A percentile compares a stretch with the other conserved stretches of the same genome.
Conservation (phyloP, 306 rosid species). For the Hippophae tibetana region DNA sequence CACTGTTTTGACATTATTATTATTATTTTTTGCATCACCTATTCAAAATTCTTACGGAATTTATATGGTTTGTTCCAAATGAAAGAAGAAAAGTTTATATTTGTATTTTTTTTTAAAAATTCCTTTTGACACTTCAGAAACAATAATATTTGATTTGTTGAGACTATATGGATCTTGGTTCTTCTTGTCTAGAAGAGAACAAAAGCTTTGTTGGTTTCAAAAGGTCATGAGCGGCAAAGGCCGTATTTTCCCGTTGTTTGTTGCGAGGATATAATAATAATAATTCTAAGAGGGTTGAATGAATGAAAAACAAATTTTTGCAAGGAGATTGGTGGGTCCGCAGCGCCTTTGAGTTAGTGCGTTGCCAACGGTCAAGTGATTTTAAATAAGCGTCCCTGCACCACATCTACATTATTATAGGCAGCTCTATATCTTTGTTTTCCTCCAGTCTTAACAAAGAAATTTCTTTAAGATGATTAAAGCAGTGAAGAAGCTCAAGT, state of each 20-base stretch:
- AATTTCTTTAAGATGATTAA: conserved; percentile 27
- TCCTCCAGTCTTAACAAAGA: neutral
- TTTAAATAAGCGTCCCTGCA: conserved; percentile 9
- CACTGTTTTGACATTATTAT: neutral
- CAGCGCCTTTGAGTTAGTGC: conserved; percentile 1
- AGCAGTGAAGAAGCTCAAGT: conserved; percentile 51
- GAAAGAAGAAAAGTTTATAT: too few relatives aligned
- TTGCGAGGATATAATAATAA: neutral
- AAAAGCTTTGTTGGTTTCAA: too few relatives aligned
- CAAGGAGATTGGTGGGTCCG: neutral
- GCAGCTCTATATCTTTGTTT: too few relatives aligned
- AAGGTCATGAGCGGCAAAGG: too few relatives aligned
- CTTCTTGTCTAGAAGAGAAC: too few relatives aligned
- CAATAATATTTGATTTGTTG: too few relatives aligned
- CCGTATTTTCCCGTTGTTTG: too few relatives aligned
- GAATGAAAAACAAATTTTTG: neutral
- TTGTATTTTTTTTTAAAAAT: too few relatives aligned
- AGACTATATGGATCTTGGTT: too few relatives aligned
- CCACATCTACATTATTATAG: too few relatives aligned
- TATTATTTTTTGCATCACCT: neutral
- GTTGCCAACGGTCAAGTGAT: conserved; percentile 38
- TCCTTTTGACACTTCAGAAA: too few relatives aligned
- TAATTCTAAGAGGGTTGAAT: too few relatives aligned
- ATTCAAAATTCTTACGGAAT: neutral
- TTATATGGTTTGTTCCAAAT: neutral